phyloP scores from a whole-genome alignment of 306 rosid species.

The Lagenaria siceraria region DNA sequence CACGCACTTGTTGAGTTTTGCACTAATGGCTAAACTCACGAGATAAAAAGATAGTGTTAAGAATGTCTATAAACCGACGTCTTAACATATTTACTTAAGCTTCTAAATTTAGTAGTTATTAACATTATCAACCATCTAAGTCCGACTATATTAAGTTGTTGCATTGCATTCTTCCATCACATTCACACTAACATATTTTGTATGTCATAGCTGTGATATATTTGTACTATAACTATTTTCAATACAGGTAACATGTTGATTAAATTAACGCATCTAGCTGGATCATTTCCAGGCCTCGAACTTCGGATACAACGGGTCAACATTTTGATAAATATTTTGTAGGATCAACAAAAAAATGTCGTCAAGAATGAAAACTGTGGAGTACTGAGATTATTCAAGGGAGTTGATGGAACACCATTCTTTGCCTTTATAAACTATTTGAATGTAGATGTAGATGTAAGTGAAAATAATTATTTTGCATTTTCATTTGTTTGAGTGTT shows the following conservation, averaged over 20 bases:
- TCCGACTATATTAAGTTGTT: background rate
- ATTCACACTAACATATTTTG: background rate
- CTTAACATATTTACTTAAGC: background rate
- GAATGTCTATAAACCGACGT: background rate
- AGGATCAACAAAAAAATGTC: background rate
- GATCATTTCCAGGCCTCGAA: slow-evolving; percentile 50
- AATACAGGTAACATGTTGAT: background rate
- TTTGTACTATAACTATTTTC: background rate
- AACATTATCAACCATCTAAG: background rate
- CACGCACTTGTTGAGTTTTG: background rate
- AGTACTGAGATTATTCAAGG: background rate
- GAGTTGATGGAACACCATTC: background rate
- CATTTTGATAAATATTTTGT: slow-evolving; percentile 38
- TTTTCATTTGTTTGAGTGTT: background rate
- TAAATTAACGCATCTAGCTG: background rate
- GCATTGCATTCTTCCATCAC: background rate
- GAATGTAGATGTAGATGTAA: background rate
- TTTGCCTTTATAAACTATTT: background rate
- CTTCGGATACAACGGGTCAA: slow-evolving; percentile 84
- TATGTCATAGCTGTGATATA: background rate
- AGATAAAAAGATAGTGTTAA: background rate
- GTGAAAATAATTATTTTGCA: background rate
- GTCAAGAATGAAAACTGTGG: background rate
- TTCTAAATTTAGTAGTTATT: background rate
- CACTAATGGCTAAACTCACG: background rate